A percentile compares a stretch with the other conserved stretches of the same genome.
Conservation (phyloP, 2,329 filamentous ascomycete species). For the Colletotrichum sp. region DNA sequence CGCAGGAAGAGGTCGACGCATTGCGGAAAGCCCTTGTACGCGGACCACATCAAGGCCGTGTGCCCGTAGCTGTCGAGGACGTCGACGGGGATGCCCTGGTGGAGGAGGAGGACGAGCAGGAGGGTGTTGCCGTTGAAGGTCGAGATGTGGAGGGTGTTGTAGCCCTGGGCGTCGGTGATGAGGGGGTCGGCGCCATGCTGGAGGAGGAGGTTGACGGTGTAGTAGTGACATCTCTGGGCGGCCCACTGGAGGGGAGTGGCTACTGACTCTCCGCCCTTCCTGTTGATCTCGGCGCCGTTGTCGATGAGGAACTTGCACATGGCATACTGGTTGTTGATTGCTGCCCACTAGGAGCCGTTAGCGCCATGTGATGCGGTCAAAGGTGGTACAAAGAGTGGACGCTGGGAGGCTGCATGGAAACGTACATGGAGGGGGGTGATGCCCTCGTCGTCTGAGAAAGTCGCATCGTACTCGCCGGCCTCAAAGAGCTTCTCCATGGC, state of each 20-base stretch:
- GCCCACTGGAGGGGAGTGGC: slow-evolving; percentile 97
- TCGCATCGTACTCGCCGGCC: slow-evolving; percentile 79
- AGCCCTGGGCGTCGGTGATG: slow-evolving; percentile 91
- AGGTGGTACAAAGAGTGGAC: not conserved
- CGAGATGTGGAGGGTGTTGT: slow-evolving; percentile 96
- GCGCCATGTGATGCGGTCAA: slow-evolving; percentile 3
- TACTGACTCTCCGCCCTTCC: slow-evolving; percentile 92
- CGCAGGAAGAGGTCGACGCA: slow-evolving; percentile 91
- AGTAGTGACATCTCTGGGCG: slow-evolving; percentile 95
- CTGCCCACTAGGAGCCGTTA: slow-evolving; percentile 76
- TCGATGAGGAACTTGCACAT: slow-evolving; percentile 95
- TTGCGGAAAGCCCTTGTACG: slow-evolving; percentile 93
- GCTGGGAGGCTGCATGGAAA: slow-evolving; percentile 19
- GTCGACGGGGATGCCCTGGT: slow-evolving; percentile 95
- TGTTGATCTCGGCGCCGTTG: slow-evolving; percentile 87
- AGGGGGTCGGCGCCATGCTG: slow-evolving; percentile 92
- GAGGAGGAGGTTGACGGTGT: slow-evolving; percentile 91
- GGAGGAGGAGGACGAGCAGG: slow-evolving; percentile 84
- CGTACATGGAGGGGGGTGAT: slow-evolving; percentile 94
- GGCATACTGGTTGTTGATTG: slow-evolving; percentile 97
- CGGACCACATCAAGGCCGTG: slow-evolving; percentile 97
- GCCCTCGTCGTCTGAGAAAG: slow-evolving; percentile 86
- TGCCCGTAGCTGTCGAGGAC: slow-evolving; percentile 89
- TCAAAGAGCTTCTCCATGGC: slow-evolving; percentile 92
- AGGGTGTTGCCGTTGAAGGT: slow-evolving; percentile 97